Conservation (phyloP, 1,139 yeast species). For the Saccharomyces hybrid region DNA sequence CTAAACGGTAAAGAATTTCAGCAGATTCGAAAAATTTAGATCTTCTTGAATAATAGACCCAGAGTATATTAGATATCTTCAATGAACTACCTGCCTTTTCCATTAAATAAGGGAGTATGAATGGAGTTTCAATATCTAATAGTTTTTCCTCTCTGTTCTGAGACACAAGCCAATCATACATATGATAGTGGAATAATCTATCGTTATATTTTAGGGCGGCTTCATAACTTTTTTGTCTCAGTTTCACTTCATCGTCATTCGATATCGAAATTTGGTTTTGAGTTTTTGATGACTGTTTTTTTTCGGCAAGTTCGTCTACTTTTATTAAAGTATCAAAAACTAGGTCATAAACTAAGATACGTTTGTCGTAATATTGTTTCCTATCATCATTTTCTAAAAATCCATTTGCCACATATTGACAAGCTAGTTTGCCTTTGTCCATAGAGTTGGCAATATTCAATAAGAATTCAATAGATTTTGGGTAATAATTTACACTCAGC, state of each 20-base stretch:
- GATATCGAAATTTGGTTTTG: conserved; percentile 4
- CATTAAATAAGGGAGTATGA: conserved; percentile 66
- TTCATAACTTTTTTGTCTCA: conserved; percentile 66
- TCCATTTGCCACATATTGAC: conserved; percentile 47
- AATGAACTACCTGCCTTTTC: conserved; percentile 63
- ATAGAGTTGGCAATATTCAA: conserved; percentile 66
- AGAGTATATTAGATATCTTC: conserved; percentile 70
- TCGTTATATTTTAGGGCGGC: conserved; percentile 71
- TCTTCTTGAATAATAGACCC: conserved; percentile 84
- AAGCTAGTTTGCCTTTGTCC: conserved; percentile 53
- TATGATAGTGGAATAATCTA: conserved; percentile 77
- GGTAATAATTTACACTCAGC: conserved; percentile 67
- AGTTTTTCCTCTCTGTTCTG: conserved; percentile 74
- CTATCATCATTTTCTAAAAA: conserved; percentile 43
- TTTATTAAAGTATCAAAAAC: conserved; percentile 67
- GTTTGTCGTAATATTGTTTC: conserved; percentile 38
- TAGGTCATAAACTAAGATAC: conserved; percentile 58
- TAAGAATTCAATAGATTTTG: conserved; percentile 81
- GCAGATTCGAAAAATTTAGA: conserved; percentile 80
- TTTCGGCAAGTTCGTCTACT: conserved; percentile 59
- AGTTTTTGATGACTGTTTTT: conserved; percentile 7
- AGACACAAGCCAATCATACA: conserved; percentile 86
- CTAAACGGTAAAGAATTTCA: conserved; percentile 62
- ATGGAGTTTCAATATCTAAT: conserved; percentile 75
- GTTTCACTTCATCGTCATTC: conserved; percentile 44